Conservation (phyloP, 768 basidiomycete genomes). For the Psilocybe subaeruginosa region DNA sequence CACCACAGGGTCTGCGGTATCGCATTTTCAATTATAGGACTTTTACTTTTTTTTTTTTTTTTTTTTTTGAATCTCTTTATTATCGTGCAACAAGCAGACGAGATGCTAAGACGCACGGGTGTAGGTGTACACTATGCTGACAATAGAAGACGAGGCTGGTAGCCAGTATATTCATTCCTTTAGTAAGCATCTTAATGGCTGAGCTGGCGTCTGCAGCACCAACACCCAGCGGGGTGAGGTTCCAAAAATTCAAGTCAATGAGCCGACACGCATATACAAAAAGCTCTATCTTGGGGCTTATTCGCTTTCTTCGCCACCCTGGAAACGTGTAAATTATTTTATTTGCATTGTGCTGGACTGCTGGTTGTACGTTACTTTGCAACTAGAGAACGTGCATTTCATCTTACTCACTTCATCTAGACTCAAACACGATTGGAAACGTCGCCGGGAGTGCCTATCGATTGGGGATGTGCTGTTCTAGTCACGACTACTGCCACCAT, state of each 20-base stretch:
- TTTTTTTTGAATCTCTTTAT: constrained; percentile 27
- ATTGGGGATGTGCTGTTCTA: constrained; percentile 69
- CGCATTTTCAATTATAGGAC: constrained; percentile 71
- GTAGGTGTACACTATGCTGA: constrained; percentile 44
- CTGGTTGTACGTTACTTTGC: constrained; percentile 43
- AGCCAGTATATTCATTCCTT: constrained; percentile 62
- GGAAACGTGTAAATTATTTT: constrained; percentile 33
- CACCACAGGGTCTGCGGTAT: constrained; percentile 59
- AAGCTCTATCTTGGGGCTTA: constrained; percentile 59
- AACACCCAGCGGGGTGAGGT: constrained; percentile 68
- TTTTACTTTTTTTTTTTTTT: constrained; percentile 63
- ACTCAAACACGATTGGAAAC: constrained; percentile 52
- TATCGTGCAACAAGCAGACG: no score
- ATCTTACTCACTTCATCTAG: constrained; percentile 23
- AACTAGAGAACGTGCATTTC: not conserved
- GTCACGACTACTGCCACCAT: constrained; percentile 69
- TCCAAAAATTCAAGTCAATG: constrained; percentile 4
- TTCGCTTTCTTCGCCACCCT: constrained; percentile 41
- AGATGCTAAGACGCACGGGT: constrained; percentile 49
- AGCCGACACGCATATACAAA: no score
- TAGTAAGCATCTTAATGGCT: constrained; percentile 70
- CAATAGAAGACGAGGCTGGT: constrained; percentile 44
- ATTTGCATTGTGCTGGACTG: constrained; percentile 47
- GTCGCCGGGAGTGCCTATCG: constrained; percentile 53
- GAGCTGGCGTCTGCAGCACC: constrained; percentile 73